phyloP scores from a whole-genome alignment of 805 yeast genomes.

The Metschnikowia bowlesiae region DNA sequence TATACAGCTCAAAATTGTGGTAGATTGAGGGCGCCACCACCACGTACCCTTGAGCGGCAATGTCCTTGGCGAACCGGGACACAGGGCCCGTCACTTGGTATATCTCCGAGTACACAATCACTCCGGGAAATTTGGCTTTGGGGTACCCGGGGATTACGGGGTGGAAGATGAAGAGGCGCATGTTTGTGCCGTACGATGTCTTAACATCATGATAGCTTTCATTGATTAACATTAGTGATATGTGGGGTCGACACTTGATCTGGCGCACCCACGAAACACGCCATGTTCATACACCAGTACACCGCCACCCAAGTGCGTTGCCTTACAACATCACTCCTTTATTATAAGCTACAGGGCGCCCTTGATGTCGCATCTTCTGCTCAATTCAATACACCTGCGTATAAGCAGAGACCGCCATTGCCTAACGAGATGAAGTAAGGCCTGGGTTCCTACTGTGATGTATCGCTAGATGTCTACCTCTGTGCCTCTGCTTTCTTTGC shows the following conservation, averaged over 20 bases:
- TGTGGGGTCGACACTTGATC: background rate
- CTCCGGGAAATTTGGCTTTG: conserved; percentile 77
- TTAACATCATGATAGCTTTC: conserved; percentile 61
- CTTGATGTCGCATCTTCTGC: background rate
- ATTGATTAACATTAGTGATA: conserved; percentile 56
- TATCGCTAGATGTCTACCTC: background rate
- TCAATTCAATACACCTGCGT: background rate
- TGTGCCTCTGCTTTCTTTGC: conserved; percentile 39
- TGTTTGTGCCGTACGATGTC: conserved; percentile 62
- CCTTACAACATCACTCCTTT: background rate
- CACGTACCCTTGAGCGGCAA: conserved; percentile 75
- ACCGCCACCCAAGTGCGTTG: background rate
- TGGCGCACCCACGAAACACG: background rate
- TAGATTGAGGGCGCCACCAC: conserved; percentile 78
- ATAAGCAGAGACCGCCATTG: background rate
- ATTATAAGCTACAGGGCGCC: background rate
- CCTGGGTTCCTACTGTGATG: background rate
- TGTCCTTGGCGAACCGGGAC: conserved; percentile 67
- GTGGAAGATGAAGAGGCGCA: conserved; percentile 62
- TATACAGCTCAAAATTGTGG: conserved; percentile 64
- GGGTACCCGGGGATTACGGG: conserved; percentile 73
- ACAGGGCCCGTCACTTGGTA: conserved; percentile 85
- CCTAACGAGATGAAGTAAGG: background rate
- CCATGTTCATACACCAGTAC: background rate
- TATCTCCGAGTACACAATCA: conserved; percentile 72